Conservation (phyloP, 345 rosid genomes). For the Pseudoturritis turrita region DNA sequence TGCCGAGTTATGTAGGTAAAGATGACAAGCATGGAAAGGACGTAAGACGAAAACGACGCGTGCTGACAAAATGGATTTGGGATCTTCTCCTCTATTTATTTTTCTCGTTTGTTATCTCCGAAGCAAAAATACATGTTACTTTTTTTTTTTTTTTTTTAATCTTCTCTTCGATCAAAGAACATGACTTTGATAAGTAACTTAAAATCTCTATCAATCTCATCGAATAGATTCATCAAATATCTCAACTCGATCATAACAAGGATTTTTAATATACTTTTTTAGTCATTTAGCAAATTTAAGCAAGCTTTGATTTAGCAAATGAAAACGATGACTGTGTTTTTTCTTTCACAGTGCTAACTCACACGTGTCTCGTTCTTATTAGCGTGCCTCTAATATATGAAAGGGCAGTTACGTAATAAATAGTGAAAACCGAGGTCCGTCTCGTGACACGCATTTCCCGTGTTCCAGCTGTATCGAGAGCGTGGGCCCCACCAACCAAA, state of each 20-base stretch:
- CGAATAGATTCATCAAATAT: too few species aligned
- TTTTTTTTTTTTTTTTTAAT: too few species aligned
- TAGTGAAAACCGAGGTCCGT: not conserved
- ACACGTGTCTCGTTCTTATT: not conserved
- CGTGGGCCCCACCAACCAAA: slow-evolving; percentile 5
- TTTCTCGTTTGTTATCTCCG: too few species aligned
- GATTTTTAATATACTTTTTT: too few species aligned
- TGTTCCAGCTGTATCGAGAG: slow-evolving; percentile 10
- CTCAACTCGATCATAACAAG: too few species aligned
- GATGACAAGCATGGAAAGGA: not conserved
- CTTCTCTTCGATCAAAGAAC: not conserved
- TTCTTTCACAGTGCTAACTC: not conserved
- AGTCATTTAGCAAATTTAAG: too few species aligned
- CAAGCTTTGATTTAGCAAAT: not conserved
- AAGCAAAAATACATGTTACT: too few species aligned
- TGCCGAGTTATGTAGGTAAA: not conserved
- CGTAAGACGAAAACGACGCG: too few species aligned
- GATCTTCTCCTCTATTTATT: too few species aligned
- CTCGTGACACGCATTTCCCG: slow-evolving; percentile 20
- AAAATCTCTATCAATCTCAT: not conserved
- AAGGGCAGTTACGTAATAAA: slow-evolving; percentile 9
- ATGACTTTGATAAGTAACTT: not conserved
- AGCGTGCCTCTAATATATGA: not conserved
- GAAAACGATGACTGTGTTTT: not conserved
- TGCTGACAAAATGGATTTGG: too few species aligned